phyloP scores from a whole-genome alignment of 2,329 filamentous ascomycete genomes.

The Penicillium occitanis region DNA sequence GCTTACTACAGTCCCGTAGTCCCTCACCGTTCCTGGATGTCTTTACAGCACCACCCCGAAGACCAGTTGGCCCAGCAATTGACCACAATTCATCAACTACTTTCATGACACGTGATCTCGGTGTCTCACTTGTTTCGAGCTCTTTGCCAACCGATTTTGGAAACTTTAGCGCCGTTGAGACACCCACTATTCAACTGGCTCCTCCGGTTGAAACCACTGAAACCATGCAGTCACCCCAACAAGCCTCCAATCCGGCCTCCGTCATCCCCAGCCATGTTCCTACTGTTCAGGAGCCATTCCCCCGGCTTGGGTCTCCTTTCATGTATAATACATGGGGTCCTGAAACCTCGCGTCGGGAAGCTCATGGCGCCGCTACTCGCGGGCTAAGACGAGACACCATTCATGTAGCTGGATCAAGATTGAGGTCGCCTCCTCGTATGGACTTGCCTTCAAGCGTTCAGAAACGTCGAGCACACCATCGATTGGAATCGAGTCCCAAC shows the following conservation, averaged over 20 bases:
- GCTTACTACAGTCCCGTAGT: conserved; percentile 59
- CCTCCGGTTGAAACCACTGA: conserved; percentile 19
- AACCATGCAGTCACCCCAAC: conserved; percentile 20
- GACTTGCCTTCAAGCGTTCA: conserved; percentile 55
- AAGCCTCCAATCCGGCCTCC: neutral
- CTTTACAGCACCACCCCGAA: conserved; percentile 32
- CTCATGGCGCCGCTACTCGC: conserved; percentile 31
- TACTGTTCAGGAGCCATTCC: conserved; percentile 31
- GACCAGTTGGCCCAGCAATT: conserved; percentile 4
- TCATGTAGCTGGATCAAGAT: conserved; percentile 44
- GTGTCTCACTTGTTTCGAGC: conserved; percentile 45
- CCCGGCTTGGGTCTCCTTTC: conserved; percentile 51
- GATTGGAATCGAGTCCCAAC: conserved; percentile 51
- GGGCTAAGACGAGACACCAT: conserved; percentile 44
- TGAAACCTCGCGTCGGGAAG: conserved; percentile 34
- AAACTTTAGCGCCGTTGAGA: conserved; percentile 20
- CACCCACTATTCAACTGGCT: conserved; percentile 17
- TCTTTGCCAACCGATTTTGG: conserved; percentile 41
- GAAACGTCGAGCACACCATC: conserved; percentile 59
- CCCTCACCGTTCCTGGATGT: conserved; percentile 57
- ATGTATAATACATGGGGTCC: conserved; percentile 53
- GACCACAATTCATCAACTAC: conserved; percentile 27
- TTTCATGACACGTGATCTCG: conserved; percentile 47
- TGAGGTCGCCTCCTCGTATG: conserved; percentile 56
- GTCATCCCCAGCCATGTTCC: conserved; percentile 3